phyloP scores from a whole-genome alignment of 192 early-diverging fungal genomes.

The Coemansia sp. region DNA sequence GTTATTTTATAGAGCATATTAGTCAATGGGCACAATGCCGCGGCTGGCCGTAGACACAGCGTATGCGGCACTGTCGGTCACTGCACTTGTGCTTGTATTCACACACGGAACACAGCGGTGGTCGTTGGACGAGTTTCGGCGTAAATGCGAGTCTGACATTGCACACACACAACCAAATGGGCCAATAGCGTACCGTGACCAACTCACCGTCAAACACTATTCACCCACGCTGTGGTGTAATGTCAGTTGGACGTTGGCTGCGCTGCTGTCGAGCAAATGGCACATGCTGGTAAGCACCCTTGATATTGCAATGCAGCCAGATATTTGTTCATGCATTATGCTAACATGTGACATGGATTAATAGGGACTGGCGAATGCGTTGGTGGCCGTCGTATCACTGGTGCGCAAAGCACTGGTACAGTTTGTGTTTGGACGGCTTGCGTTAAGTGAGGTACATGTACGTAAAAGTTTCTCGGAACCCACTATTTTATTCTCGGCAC shows the following conservation, averaged over 20 bases:
- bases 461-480: constrained; percentile 8
- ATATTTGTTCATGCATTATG: too few relatives aligned
- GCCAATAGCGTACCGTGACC: constrained; percentile 37
- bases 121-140: constrained; percentile 46
- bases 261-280: constrained; percentile 52
- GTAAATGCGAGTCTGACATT: constrained; percentile 49
- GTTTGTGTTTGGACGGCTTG: constrained; percentile 45
- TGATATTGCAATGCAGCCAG: background rate
- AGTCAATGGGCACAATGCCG: constrained; percentile 13
- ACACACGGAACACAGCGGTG: constrained; percentile 22
- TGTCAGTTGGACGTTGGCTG: constrained; percentile 48
- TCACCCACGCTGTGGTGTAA: constrained; percentile 50
- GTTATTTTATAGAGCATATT: background rate
- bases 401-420: constrained; percentile 50
- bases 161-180: constrained; percentile 16
- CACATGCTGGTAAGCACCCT: constrained; percentile 43
- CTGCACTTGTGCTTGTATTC: constrained; percentile 36
- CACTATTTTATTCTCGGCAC: background rate
- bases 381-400: constrained; percentile 48
- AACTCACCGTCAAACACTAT: constrained; percentile 44
- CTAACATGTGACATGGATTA: too few relatives aligned
- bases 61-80: constrained; percentile 38
- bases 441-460: constrained; percentile 50
- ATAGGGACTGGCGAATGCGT: constrained; percentile 52
- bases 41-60: constrained; percentile 40